Evolutionary conservation across 31 red algal species (phyloP).

Genomic region (Endocladia muricata): DNA sequence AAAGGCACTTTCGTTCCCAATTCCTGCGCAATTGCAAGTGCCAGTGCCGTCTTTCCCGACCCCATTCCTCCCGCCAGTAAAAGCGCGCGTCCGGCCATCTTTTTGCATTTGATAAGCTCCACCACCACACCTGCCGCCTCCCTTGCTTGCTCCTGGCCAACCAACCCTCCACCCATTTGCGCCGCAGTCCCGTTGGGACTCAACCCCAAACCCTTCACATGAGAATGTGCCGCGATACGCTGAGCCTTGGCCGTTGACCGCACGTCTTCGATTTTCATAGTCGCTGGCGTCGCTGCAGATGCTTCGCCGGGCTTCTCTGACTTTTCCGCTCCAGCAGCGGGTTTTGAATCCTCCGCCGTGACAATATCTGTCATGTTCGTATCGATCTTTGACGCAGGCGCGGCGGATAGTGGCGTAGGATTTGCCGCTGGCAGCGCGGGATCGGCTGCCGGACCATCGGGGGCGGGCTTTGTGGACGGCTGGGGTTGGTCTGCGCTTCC

Average conservation of each 20-base stretch:
- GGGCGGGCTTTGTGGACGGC: too few species aligned
- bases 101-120: constrained; percentile 90
- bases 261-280: constrained; percentile 85
- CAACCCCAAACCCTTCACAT: constrained; percentile 93
- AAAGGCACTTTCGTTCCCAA: constrained; percentile 93
- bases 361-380: too few species aligned
- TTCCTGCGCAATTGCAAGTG: constrained; percentile 87
- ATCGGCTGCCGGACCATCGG: too few species aligned
- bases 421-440: too few species aligned
- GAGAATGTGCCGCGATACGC: constrained; percentile 93
- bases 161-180: constrained; percentile 83
- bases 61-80: constrained; percentile 87
- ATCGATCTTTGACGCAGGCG: too few species aligned
- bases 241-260: constrained; percentile 67
- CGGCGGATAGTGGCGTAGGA: too few species aligned
- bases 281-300: neutral
- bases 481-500: too few species aligned
- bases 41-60: constrained; percentile 93
- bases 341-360: too few species aligned
- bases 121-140: constrained; percentile 95
- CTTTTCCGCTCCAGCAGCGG: neutral
- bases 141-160: constrained; percentile 91
- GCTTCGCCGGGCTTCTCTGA: neutral
- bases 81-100: constrained; percentile 94
- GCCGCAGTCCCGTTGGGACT: constrained; percentile 61